Evolutionary conservation across 768 basidiomycete genomes (phyloP).

Genomic region (Rhizopogon rudus): DNA sequence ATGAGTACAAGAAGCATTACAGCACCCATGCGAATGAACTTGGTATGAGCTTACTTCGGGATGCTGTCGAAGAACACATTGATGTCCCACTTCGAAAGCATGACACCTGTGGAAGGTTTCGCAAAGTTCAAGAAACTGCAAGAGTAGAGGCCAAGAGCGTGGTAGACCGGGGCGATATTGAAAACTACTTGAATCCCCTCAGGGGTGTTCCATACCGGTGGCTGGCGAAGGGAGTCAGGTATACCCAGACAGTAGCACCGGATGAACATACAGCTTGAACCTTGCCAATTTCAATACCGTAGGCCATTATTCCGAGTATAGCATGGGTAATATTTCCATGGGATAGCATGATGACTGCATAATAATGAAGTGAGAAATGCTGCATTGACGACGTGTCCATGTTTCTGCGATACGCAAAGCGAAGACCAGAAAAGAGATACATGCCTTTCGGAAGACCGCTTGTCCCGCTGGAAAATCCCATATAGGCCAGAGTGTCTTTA

Average conservation of each 20-base stretch:
- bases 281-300: conserved; percentile 18
- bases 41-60: conserved; percentile 40
- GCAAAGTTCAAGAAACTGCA: conserved; percentile 43
- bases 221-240: conserved; percentile 38
- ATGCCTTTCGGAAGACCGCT: conserved; percentile 63
- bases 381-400: background rate
- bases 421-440: background rate
- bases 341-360: conserved; percentile 54
- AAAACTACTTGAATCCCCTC: conserved; percentile 41
- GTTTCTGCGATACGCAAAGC: background rate
- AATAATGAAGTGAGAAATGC: background rate
- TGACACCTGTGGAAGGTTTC: conserved; percentile 36
- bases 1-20: background rate
- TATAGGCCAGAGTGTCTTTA: conserved; percentile 52
- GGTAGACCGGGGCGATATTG: conserved; percentile 56
- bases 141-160: conserved; percentile 47
- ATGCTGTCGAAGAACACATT: conserved; percentile 44
- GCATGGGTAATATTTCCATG: conserved; percentile 49
- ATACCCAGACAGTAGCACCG: conserved; percentile 32
- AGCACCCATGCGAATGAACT: background rate
- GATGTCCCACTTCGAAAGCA: conserved; percentile 52
- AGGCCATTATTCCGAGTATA: conserved; percentile 28
- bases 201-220: conserved; percentile 30
- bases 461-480: conserved; percentile 68
- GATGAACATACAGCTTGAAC: conserved; percentile 32